Evolutionary conservation across 805 yeast species (phyloP), one percentile per base, ranked within the genome.

Genomic region (Pichia membranifaciens): DNA sequence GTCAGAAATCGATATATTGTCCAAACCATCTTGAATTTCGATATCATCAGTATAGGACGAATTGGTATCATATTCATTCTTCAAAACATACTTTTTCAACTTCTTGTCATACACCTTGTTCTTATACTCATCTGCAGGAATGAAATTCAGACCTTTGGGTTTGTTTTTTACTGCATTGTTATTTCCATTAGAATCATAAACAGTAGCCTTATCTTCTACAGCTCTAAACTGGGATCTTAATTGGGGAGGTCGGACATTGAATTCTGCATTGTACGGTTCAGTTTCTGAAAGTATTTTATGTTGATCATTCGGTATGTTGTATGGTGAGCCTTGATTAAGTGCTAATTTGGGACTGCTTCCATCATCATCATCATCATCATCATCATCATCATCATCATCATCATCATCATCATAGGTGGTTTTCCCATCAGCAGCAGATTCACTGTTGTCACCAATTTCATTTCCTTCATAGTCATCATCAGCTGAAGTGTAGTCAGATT

Each of bases 71-170:
- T 25, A 58, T 18, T 62, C 59, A 1, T 54, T 49, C 25, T 47
- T 53, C 2, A 54, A 43, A 12, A 65, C 58, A 49, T 48, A 65
- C 36, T 54, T 58, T 20, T 54, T 54, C 15, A 56, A 51, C 16
- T 47, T 43, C 41, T 58, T 58, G 51, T 65, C 69, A 40, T 50
- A 65, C 5, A 60, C 51, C 41, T 62, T 64, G 35, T 58, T 63
- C 32, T 54, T 61, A 49, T 60, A 64, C 5, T 61, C 61, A 20
- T 57, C 62, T 13, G 62, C 67, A 7, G 67, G 51, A 6, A 65
- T 65, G 41, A 65, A 64, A 16, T 58, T 62, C 38, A 64, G 42
- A 12, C 62, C 60, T 18, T 50, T 56, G n/a, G 51, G 58, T 28
- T 39, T 36, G 15, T 16, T 37, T 20, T 36, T 28, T 3, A 17